Evolutionary conservation across 768 basidiomycete genomes (phyloP).

Genomic region (Mycena crocata): DNA sequence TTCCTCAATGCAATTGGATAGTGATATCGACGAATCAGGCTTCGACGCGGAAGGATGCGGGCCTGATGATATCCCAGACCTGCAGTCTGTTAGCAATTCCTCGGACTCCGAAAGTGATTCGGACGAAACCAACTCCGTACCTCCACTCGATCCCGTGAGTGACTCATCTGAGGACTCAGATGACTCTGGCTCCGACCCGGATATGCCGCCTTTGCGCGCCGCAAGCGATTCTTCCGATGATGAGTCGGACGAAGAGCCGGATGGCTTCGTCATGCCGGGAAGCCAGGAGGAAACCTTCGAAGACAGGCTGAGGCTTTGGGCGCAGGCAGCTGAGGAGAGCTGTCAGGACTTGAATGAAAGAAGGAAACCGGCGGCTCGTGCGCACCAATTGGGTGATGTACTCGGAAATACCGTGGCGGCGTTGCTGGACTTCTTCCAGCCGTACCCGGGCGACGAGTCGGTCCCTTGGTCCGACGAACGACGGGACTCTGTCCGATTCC

Average conservation of each 20-base stretch:
- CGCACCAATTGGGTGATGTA: slow-evolving; percentile 9
- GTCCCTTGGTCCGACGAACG: slow-evolving; percentile 1
- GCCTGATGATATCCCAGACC: too few species aligned
- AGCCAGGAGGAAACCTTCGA: neutral
- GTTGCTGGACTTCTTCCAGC: slow-evolving; percentile 20
- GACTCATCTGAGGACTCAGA: neutral
- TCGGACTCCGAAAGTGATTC: too few species aligned
- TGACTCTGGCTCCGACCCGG: neutral
- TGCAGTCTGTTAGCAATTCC: too few species aligned
- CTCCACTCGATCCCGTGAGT: neutral
- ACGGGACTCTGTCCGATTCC: slow-evolving; percentile 1
- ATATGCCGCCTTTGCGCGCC: neutral
- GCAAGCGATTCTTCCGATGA: neutral
- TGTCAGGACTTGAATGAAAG: too few species aligned
- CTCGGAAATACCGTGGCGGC: neutral
- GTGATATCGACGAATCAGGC: too few species aligned
- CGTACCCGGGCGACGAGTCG: slow-evolving; percentile 1
- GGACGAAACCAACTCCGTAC: too few species aligned
- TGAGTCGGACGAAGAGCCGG: neutral
- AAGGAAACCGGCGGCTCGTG: neutral
- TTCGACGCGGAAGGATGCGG: too few species aligned
- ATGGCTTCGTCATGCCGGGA: neutral
- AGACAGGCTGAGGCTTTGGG: neutral
- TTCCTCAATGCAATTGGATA: too few species aligned
- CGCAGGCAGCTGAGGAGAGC: neutral